Percentiles rank a stretch among this genome's conserved stretches.
phyloP scores from a whole-genome alignment of 2,329 filamentous ascomycete species.

The Epichloe sibirici region DNA sequence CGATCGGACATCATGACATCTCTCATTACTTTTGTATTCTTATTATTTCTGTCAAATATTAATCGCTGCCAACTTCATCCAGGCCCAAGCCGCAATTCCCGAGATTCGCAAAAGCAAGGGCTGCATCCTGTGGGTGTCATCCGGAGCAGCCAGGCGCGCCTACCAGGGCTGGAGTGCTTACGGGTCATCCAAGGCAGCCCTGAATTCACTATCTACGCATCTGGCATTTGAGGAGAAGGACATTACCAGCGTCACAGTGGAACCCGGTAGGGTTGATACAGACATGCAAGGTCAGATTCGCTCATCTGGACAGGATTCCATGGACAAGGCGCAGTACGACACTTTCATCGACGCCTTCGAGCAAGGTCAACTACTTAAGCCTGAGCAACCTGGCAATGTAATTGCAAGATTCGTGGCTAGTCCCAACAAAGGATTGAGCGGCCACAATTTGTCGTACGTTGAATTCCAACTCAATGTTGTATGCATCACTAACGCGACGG shows the following conservation, averaged over 20 bases:
- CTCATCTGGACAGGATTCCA: constrained; percentile 38
- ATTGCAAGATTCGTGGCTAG: constrained; percentile 66
- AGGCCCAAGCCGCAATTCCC: constrained; percentile 61
- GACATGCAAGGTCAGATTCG: constrained; percentile 81
- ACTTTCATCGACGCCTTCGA: constrained; percentile 59
- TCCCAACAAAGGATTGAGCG: constrained; percentile 56
- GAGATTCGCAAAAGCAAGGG: constrained; percentile 57
- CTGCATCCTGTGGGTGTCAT: constrained; percentile 65
- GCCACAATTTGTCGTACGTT: constrained; percentile 59
- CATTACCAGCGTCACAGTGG: constrained; percentile 59
- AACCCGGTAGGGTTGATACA: constrained; percentile 76
- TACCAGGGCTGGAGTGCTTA: constrained; percentile 72
- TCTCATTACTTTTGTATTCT: background rate
- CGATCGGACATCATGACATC: background rate
- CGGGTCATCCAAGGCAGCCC: constrained; percentile 68
- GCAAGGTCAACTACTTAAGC: constrained; percentile 59
- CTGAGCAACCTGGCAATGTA: constrained; percentile 75
- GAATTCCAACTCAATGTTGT: background rate
- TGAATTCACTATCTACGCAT: constrained; percentile 68
- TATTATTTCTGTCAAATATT: background rate
- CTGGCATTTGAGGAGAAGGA: constrained; percentile 65
- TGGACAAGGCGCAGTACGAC: constrained; percentile 46
- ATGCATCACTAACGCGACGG: constrained; percentile 10
- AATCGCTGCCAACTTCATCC: constrained; percentile 2
- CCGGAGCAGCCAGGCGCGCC: constrained; percentile 56